phyloP scores from a whole-genome alignment of 371 early-diverging fungal species.

The Mortierella sp. region DNA sequence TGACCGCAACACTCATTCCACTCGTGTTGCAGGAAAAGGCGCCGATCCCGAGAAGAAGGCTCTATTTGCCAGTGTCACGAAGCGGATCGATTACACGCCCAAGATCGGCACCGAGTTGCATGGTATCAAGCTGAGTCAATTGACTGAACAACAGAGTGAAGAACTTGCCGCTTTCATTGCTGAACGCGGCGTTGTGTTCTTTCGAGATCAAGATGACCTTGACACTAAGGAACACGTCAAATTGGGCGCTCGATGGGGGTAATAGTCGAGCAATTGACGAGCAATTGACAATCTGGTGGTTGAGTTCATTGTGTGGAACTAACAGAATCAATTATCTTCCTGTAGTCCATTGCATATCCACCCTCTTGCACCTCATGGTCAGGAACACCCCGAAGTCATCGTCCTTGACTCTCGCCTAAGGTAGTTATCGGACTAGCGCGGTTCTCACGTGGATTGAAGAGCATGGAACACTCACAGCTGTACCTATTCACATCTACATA shows the following conservation, averaged over 20 bases:
- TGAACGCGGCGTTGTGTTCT: constrained; percentile 72
- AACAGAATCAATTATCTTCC: constrained; percentile 18
- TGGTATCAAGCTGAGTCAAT: constrained; percentile 62
- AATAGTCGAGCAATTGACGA: not conserved
- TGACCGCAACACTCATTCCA: constrained; percentile 46
- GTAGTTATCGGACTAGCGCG: not conserved
- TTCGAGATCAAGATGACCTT: constrained; percentile 66
- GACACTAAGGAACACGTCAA: constrained; percentile 59
- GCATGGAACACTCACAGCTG: too few relatives aligned
- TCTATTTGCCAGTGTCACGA: constrained; percentile 63
- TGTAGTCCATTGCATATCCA: constrained; percentile 63
- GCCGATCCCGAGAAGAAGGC: constrained; percentile 70
- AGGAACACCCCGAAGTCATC: constrained; percentile 46
- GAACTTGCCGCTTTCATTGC: constrained; percentile 66
- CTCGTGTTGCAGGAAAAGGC: constrained; percentile 55
- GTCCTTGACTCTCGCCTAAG: constrained; percentile 38
- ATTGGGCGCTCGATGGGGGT: constrained; percentile 62
- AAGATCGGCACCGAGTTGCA: constrained; percentile 75
- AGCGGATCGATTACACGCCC: constrained; percentile 68
- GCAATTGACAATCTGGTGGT: too few relatives aligned
- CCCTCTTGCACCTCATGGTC: constrained; percentile 54
- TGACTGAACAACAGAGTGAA: constrained; percentile 64
- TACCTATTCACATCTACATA: not conserved
- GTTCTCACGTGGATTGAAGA: too few relatives aligned
- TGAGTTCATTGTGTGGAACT: not conserved